Evolutionary conservation across 306 rosid species (phyloP), one percentile per base, ranked within the genome.

Genomic region (Spatholobus suberectus): DNA sequence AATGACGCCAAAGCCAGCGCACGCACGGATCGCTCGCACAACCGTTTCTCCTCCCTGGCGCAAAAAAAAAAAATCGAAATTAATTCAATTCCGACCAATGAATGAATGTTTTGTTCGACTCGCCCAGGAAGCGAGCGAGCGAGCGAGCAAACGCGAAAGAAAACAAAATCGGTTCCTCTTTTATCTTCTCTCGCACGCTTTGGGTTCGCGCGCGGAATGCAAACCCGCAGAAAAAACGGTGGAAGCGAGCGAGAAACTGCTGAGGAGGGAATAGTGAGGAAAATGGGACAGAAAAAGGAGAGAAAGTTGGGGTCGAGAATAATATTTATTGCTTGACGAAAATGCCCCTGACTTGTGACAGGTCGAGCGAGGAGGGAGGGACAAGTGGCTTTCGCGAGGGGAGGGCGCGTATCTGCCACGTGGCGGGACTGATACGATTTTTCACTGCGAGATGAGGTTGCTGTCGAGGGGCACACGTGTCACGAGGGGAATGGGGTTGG

Each of bases 401-500:
- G 47, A 65, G 17, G 44, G 83, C 37, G 69, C 5, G n/a, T 47
- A 17, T 1, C 0, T 5, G 88, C 84, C 94, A 93, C 94, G 97
- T 93, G 92, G 87, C 52, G 71, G 6, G 46, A 35, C 47, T 67
- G 86, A 81, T 86, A 81, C 63, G 74, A 87, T 83, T 41, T 80
- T 71, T 62, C 57, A 65, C 47, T 75, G 80, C 70, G 54, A 67
- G 63, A 47, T 59, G 84, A 82, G 83, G 86, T 86, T 87, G 73
- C 89, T 61, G 77, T 81, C 81, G 43, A 54, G 38, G 9, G 0
- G 20, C 17, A 90, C 91, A 89, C 94, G 92, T 94, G 89, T 90
- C 89, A 61, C 0, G 6, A 0, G 0, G 2, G 37, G 20, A 12
- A 29, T 13, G 15, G 29, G 26, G 14, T 6, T 2, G 4, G 46